Percentiles rank a stretch among this genome's conserved stretches.
Conservation (phyloP, 2,329 filamentous ascomycete species). For the Epichloe amarillans region DNA sequence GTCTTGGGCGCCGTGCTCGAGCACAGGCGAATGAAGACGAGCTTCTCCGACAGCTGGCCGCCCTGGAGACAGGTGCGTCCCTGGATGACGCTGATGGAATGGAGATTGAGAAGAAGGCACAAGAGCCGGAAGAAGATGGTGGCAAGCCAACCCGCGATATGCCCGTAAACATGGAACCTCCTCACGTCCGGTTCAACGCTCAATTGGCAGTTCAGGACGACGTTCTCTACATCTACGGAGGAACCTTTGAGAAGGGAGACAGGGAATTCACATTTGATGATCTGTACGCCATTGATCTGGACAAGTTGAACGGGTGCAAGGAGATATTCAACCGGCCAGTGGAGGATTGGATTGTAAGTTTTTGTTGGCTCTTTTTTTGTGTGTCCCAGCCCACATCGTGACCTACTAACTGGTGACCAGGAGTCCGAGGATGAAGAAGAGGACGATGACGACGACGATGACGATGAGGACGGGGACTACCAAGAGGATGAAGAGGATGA, state of each 20-base stretch:
- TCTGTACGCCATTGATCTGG: slow-evolving; percentile 84
- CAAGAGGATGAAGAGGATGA: slow-evolving; percentile 37
- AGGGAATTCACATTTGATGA: slow-evolving; percentile 94
- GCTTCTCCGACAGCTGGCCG: slow-evolving; percentile 71
- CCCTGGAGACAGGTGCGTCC: slow-evolving; percentile 62
- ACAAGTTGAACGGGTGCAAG: slow-evolving; percentile 85
- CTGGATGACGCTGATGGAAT: slow-evolving; percentile 39
- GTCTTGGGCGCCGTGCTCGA: slow-evolving; percentile 51
- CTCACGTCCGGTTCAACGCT: slow-evolving; percentile 82
- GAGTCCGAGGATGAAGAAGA: slow-evolving; percentile 43
- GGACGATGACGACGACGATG: slow-evolving; percentile 18
- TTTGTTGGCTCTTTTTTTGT: not conserved
- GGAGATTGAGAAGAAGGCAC: slow-evolving; percentile 36
- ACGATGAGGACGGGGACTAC: slow-evolving; percentile 47
- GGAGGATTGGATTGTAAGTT: slow-evolving; percentile 62
- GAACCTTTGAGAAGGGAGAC: slow-evolving; percentile 90
- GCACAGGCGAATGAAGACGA: slow-evolving; percentile 88
- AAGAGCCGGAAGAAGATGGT: slow-evolving; percentile 41
- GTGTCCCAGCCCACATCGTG: not conserved
- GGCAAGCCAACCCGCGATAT: slow-evolving; percentile 46
- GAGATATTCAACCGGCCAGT: slow-evolving; percentile 79
- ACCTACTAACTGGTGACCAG: slow-evolving; percentile 19
- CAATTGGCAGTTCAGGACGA: slow-evolving; percentile 86
- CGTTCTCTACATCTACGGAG: slow-evolving; percentile 84
- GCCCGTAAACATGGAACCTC: slow-evolving; percentile 65